Conservation (phyloP, 108 stramenopile species). For the Cyclotella distinguenda region DNA sequence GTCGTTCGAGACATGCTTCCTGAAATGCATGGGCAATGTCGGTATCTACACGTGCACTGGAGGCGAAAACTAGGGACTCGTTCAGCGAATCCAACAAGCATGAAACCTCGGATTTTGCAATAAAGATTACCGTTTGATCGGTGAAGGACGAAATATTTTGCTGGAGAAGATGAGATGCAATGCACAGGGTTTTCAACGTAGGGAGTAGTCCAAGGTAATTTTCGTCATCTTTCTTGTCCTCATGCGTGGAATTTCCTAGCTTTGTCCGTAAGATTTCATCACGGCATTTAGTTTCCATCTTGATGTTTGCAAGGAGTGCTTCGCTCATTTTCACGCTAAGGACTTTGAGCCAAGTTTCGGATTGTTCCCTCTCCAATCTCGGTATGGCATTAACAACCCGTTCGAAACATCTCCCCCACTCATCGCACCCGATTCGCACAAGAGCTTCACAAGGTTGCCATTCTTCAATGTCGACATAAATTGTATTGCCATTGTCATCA, state of each 20-base stretch:
- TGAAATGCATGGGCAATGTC: constrained; percentile 76
- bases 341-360: constrained; percentile 49
- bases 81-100: constrained; percentile 53
- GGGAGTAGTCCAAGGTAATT: constrained; percentile 52
- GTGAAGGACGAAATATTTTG: constrained; percentile 48
- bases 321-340: constrained; percentile 48
- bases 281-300: constrained; percentile 41
- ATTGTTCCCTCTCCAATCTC: constrained; percentile 22
- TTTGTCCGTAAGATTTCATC: constrained; percentile 47
- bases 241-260: background rate
- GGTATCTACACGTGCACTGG: constrained; percentile 53
- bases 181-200: constrained; percentile 63
- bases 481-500: constrained; percentile 18
- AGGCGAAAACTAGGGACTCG: constrained; percentile 53
- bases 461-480: constrained; percentile 19
- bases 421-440: constrained; percentile 65
- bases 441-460: constrained; percentile 88
- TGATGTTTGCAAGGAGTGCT: constrained; percentile 40
- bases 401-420: constrained; percentile 56
- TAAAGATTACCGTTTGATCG: constrained; percentile 37
- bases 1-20: constrained; percentile 73
- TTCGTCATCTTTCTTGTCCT: constrained; percentile 21
- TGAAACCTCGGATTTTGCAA: constrained; percentile 41
- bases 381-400: constrained; percentile 38
- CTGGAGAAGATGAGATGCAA: constrained; percentile 75